These are phyloP conservation scores for Conticribra guillardii DNA, from an alignment of 108 stramenopile genomes.

Conservation along the genomic window DNA sequence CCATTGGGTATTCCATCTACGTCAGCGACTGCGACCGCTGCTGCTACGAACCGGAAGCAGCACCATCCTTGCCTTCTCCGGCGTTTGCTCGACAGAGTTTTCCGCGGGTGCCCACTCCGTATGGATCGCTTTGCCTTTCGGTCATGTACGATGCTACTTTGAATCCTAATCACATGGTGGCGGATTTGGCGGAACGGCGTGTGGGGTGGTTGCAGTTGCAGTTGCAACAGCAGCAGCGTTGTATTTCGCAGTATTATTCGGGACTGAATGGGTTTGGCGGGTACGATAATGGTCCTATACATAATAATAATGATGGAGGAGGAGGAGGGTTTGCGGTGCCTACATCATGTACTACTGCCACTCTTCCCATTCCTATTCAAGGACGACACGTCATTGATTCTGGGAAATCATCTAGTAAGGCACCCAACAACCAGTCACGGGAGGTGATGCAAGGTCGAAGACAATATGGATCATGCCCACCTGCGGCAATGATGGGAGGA, in stretches of 20 bases:
- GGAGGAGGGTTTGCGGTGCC: no score
- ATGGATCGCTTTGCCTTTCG: slow-evolving; percentile 60
- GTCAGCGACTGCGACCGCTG: slow-evolving; percentile 46
- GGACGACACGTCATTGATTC: not conserved
- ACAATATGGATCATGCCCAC: slow-evolving; percentile 6
- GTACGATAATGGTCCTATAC: no score
- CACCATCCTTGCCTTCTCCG: slow-evolving; percentile 46
- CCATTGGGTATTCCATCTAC: slow-evolving; percentile 67
- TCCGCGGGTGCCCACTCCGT: slow-evolving; percentile 54
- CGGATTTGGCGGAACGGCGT: slow-evolving; percentile 17
- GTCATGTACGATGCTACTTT: slow-evolving; percentile 62
- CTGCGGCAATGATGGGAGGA: not conserved
- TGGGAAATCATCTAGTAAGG: not conserved
- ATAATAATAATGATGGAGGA: no score
- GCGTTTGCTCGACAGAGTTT: slow-evolving; percentile 44
- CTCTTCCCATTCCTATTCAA: not conserved
- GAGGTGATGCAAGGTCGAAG: not conserved
- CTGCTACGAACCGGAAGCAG: no score
- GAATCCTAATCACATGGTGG: slow-evolving; percentile 32
- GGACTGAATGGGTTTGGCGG: not conserved
- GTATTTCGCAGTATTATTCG: not conserved
- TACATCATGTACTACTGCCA: no score
- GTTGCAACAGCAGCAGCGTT: slow-evolving; percentile 20
- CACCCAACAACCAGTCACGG: not conserved
- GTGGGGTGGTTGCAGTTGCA: slow-evolving; percentile 2